These are phyloP conservation scores for Penicillium samsonianum DNA, from an alignment of 495 filamentous ascomycete genomes.

Conservation along the genomic window DNA sequence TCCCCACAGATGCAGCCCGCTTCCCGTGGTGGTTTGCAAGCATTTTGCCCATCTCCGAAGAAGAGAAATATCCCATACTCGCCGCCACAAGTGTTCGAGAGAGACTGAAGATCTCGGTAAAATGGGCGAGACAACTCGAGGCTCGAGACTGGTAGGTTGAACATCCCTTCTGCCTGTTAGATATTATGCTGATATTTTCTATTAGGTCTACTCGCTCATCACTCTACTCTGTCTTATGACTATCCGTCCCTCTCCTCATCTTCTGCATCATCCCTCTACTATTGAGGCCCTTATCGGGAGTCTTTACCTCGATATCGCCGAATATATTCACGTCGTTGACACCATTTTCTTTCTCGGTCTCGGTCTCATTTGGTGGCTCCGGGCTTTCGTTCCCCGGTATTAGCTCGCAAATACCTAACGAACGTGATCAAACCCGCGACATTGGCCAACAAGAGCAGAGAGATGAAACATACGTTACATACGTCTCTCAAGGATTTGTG, in stretches of 20 bases:
- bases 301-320: slow-evolving; percentile 28
- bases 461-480: slow-evolving; percentile 32
- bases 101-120: slow-evolving; percentile 73
- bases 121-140: slow-evolving; percentile 75
- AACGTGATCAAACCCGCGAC: not conserved
- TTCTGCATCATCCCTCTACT: slow-evolving; percentile 36
- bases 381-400: slow-evolving; percentile 13
- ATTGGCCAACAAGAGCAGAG: slow-evolving; percentile 2
- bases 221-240: slow-evolving; percentile 49
- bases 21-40: slow-evolving; percentile 94
- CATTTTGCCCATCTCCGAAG: slow-evolving; percentile 72
- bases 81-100: slow-evolving; percentile 72
- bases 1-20: slow-evolving; percentile 68
- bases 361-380: slow-evolving; percentile 41
- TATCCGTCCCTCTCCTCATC: slow-evolving; percentile 50
- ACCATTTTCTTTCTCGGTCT: slow-evolving; percentile 43
- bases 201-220: slow-evolving; percentile 38
- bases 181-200: slow-evolving; percentile 18
- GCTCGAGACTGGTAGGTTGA: slow-evolving; percentile 67
- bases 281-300: slow-evolving; percentile 24
- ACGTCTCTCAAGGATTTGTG: slow-evolving; percentile 41
- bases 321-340: slow-evolving; percentile 36
- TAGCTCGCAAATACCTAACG: slow-evolving; percentile 10
- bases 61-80: slow-evolving; percentile 77
- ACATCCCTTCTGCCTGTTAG: not conserved